phyloP scores from a whole-genome alignment of 2,329 filamentous ascomycete species.

The Penicillium sp. region DNA sequence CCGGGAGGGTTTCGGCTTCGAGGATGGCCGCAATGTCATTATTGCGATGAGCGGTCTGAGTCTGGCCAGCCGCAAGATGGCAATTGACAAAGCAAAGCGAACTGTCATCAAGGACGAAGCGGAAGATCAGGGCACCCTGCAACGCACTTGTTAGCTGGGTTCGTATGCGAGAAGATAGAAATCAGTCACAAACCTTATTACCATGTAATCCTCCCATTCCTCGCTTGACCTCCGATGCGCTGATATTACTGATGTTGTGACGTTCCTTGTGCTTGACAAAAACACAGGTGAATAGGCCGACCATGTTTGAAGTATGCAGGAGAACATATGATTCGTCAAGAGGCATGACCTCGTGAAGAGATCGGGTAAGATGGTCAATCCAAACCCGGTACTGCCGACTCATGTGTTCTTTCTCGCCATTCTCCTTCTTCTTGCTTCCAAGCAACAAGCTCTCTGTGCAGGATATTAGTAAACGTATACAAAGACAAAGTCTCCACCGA shows the following conservation, averaged over 20 bases:
- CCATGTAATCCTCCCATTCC: slow-evolving; percentile 95
- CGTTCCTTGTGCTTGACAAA: slow-evolving; percentile 84
- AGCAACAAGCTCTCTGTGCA: slow-evolving; percentile 75
- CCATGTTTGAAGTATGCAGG: slow-evolving; percentile 84
- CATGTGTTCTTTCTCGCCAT: slow-evolving; percentile 79
- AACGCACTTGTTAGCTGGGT: slow-evolving; percentile 13
- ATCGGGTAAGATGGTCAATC: slow-evolving; percentile 83
- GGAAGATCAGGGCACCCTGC: slow-evolving; percentile 78
- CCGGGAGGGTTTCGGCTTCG: slow-evolving; percentile 73
- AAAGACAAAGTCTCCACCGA: background rate
- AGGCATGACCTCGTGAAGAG: slow-evolving; percentile 81
- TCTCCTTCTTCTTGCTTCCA: slow-evolving; percentile 77
- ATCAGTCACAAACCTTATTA: slow-evolving; percentile 66
- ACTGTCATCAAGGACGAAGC: slow-evolving; percentile 92
- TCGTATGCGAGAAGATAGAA: background rate
- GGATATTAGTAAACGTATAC: slow-evolving; percentile 21
- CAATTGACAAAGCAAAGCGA: slow-evolving; percentile 97
- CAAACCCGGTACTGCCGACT: slow-evolving; percentile 96
- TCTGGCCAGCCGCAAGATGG: slow-evolving; percentile 91
- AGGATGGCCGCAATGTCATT: slow-evolving; percentile 90
- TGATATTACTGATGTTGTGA: slow-evolving; percentile 73
- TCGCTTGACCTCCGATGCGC: slow-evolving; percentile 83
- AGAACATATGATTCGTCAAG: slow-evolving; percentile 76
- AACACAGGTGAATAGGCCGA: slow-evolving; percentile 93
- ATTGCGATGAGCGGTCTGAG: slow-evolving; percentile 85